These are phyloP conservation scores for Aschersonia sp. DNA, from an alignment of 2,329 filamentous ascomycete genomes.

Conservation along the genomic window DNA sequence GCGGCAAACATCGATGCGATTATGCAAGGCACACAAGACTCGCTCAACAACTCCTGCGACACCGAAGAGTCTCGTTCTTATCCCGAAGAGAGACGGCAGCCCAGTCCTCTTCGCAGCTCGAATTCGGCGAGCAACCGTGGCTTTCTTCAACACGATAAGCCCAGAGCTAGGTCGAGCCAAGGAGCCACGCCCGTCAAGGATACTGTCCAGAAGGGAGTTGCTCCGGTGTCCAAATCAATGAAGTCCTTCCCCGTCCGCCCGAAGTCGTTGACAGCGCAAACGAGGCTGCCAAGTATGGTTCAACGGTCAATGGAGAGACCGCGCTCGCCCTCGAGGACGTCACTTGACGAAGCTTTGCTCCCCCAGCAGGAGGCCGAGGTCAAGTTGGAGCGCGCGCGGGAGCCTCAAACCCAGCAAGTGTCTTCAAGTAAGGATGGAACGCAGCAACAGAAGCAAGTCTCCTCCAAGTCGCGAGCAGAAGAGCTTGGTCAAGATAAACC, in stretches of 20 bases:
- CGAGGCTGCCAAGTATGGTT: slow-evolving; percentile 1
- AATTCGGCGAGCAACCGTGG: slow-evolving; percentile 34
- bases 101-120: slow-evolving; percentile 38
- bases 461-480: no score
- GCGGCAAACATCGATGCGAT: neutral
- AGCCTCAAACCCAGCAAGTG: no score
- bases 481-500: no score
- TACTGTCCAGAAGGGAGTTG: slow-evolving; percentile 19
- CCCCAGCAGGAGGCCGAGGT: slow-evolving; percentile 4
- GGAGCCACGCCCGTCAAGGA: no score
- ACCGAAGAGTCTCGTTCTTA: no score
- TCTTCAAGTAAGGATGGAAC: no score
- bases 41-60: slow-evolving; percentile 14
- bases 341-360: slow-evolving; percentile 19
- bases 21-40: neutral
- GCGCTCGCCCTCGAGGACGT: slow-evolving; percentile 15
- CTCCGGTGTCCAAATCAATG: slow-evolving; percentile 8
- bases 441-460: no score
- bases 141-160: slow-evolving; percentile 10
- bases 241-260: slow-evolving; percentile 13
- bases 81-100: slow-evolving; percentile 15
- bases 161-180: slow-evolving; percentile 20
- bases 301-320: slow-evolving; percentile 5
- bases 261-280: slow-evolving; percentile 1
- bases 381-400: no score